A percentile compares a stretch with the other conserved stretches of the same genome.
phyloP scores from a whole-genome alignment of 768 basidiomycete genomes.

The Lentinula edodes region DNA sequence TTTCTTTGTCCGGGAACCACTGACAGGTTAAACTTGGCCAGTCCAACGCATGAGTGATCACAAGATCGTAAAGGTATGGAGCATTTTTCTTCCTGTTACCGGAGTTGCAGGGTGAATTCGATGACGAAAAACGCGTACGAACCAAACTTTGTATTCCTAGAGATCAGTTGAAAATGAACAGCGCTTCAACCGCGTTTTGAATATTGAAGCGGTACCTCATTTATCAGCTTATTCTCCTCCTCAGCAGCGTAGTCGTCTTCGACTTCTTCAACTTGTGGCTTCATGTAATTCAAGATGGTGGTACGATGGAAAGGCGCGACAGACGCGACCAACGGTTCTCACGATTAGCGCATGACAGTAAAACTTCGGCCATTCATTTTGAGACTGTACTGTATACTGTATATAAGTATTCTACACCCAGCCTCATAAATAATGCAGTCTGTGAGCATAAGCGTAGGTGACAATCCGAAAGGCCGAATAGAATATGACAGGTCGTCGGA shows the following conservation, averaged over 20 bases:
- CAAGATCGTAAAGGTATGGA: slow-evolving; percentile 95
- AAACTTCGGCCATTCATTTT: not conserved
- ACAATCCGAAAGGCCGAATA: not conserved
- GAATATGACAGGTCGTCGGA: not conserved
- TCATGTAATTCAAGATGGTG: slow-evolving; percentile 25
- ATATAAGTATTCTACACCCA: not conserved
- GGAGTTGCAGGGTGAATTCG: not conserved
- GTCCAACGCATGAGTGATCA: slow-evolving; percentile 95
- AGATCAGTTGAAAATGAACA: slow-evolving; percentile 6
- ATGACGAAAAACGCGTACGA: slow-evolving; percentile 9
- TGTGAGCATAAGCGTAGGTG: not conserved
- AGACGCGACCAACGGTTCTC: slow-evolving; percentile 27
- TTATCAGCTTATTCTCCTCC: slow-evolving; percentile 85
- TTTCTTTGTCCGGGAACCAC: slow-evolving; percentile 97
- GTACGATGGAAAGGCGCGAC: slow-evolving; percentile 22
- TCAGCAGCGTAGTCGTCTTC: slow-evolving; percentile 80
- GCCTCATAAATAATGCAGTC: not conserved
- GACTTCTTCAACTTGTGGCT: slow-evolving; percentile 56
- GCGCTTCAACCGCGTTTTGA: slow-evolving; percentile 5
- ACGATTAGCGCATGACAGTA: slow-evolving; percentile 17
- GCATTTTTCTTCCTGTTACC: slow-evolving; percentile 87
- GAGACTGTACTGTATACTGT: not conserved
- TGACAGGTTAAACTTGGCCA: slow-evolving; percentile 98
- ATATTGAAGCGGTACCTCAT: slow-evolving; percentile 53
- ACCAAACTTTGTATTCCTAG: slow-evolving; percentile 88